Percentiles rank a stretch among this genome's conserved stretches.
phyloP scores from a whole-genome alignment of 2,329 filamentous ascomycete genomes.

The Colletotrichum trifolii region DNA sequence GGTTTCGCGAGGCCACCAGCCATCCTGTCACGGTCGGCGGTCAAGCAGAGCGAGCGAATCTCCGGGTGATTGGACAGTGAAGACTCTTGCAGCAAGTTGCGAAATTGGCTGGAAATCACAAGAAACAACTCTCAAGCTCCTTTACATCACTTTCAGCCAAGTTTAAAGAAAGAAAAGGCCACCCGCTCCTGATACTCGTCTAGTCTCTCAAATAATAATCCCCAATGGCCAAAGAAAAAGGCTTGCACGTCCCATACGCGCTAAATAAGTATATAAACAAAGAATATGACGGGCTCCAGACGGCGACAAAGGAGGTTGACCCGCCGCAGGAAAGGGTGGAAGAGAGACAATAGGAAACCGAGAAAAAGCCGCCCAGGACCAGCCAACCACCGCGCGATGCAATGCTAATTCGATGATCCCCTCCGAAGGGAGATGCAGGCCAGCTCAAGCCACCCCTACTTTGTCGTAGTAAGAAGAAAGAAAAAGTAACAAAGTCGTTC shows the following conservation, averaged over 20 bases:
- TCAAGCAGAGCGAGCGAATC: too few relatives aligned
- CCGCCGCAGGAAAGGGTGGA: neutral
- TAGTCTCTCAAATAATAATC: conserved; percentile 5
- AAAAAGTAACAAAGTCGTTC: neutral
- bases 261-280: conserved; percentile 3
- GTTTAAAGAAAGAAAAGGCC: neutral
- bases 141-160: too few relatives aligned
- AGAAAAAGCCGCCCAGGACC: conserved; percentile 1
- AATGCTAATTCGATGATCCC: conserved; percentile 17
- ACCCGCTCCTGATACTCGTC: neutral
- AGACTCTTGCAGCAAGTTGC: too few relatives aligned
- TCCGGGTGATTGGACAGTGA: too few relatives aligned
- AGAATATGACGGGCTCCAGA: neutral
- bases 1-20: too few relatives aligned
- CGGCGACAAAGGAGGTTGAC: neutral
- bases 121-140: too few relatives aligned
- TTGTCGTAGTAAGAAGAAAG: conserved; percentile 6
- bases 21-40: too few relatives aligned
- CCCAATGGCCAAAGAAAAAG: neutral
- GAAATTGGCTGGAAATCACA: too few relatives aligned
- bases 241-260: conserved; percentile 18
- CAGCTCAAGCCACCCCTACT: conserved; percentile 22
- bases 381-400: conserved; percentile 18
- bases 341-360: conserved; percentile 1
- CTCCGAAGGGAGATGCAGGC: conserved; percentile 21